A percentile compares a stretch with the other conserved stretches of the same genome.
phyloP scores from a whole-genome alignment of 441 rosid genomes.

The Mallotus japonicus region DNA sequence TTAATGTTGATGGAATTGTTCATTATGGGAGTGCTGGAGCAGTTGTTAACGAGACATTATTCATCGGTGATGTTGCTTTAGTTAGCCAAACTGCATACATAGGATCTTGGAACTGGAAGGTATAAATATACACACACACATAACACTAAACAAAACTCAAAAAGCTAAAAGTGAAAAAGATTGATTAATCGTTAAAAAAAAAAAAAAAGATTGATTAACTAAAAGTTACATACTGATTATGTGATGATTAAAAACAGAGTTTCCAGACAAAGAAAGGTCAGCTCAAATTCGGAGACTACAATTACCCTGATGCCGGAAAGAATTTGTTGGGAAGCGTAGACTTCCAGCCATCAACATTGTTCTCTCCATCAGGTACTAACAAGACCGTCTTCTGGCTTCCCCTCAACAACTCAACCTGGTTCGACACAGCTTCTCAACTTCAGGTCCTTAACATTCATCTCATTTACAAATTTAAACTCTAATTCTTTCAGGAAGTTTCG shows the following conservation, averaged over 20 bases:
- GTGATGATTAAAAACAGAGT: not conserved
- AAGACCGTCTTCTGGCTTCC: constrained; percentile 7
- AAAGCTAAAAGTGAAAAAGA: too few species aligned
- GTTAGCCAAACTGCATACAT: not conserved
- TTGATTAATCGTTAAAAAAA: too few species aligned
- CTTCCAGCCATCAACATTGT: not conserved
- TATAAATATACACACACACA: not conserved
- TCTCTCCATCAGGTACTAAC: not conserved
- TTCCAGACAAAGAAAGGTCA: not conserved
- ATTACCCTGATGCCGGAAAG: not conserved
- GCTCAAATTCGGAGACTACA: constrained; percentile 12
- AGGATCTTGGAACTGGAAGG: constrained; percentile 10
- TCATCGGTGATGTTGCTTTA: constrained; percentile 6
- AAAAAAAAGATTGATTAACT: too few species aligned
- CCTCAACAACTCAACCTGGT: constrained; percentile 4
- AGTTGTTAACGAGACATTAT: constrained; percentile 1
- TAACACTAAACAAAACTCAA: too few species aligned
- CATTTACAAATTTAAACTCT: not conserved
- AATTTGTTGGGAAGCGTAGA: not conserved
- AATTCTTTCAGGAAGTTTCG: too few species aligned
- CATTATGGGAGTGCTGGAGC: constrained; percentile 16
- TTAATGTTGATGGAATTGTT: constrained; percentile 2
- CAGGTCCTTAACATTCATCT: not conserved
- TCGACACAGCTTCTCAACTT: not conserved
- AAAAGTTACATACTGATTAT: too few species aligned